Evolutionary conservation across 306 rosid genomes (phyloP).

Genomic region (Pyrus betulifolia): DNA sequence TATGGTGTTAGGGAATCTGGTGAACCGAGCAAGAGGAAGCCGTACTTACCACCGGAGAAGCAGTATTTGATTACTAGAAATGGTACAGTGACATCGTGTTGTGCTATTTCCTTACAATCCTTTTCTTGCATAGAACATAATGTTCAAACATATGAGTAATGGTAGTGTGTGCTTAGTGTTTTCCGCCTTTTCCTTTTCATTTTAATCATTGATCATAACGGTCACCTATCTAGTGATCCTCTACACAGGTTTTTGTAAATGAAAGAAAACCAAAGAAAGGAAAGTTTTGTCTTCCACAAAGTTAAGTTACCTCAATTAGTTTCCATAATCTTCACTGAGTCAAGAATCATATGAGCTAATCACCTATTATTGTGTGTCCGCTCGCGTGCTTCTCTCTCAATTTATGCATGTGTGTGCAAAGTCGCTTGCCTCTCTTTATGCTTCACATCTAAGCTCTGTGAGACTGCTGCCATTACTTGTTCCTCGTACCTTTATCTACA

Average conservation of each 20-base stretch:
- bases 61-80: constrained; percentile 89
- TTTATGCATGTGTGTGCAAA: neutral
- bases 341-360: neutral
- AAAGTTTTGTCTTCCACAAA: neutral
- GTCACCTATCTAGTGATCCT: neutral
- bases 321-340: neutral
- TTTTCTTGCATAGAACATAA: neutral
- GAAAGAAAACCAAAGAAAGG: neutral
- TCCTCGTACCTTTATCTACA: neutral
- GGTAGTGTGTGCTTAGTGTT: neutral
- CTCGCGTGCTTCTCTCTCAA: neutral
- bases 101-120: neutral
- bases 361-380: neutral
- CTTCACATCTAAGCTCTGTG: neutral
- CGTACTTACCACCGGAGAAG: constrained; percentile 75
- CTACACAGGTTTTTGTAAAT: neutral
- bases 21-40: constrained; percentile 82
- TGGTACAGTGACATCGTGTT: constrained; percentile 33
- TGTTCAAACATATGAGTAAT: neutral
- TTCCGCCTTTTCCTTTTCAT: neutral
- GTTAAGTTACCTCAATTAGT: neutral
- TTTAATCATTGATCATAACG: neutral
- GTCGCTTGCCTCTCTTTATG: neutral
- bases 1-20: constrained; percentile 75
- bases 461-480: neutral